These are phyloP conservation scores for Barnettozyma botsteinii DNA, from an alignment of 805 yeast species.

Conservation along the genomic window DNA sequence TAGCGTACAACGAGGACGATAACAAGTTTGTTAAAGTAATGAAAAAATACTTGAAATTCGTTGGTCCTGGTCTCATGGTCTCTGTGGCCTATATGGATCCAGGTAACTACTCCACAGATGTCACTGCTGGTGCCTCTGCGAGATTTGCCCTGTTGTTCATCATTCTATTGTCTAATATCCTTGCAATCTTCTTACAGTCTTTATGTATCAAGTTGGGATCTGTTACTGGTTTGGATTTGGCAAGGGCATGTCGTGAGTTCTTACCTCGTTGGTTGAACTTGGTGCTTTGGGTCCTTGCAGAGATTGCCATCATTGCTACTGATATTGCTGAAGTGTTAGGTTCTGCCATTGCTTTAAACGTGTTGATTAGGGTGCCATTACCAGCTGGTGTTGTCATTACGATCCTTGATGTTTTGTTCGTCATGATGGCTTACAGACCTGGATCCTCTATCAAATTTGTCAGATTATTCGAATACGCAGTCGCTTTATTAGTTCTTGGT, in stretches of 20 bases:
- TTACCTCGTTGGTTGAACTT: constrained; percentile 64
- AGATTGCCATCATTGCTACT: constrained; percentile 84
- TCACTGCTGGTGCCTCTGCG: constrained; percentile 79
- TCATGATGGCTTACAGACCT: constrained; percentile 73
- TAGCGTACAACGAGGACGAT: constrained; percentile 17
- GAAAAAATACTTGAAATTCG: constrained; percentile 55
- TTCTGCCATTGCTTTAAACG: constrained; percentile 80
- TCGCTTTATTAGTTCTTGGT: constrained; percentile 61
- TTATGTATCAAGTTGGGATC: constrained; percentile 83
- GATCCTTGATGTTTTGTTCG: constrained; percentile 72
- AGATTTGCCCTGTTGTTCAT: constrained; percentile 68
- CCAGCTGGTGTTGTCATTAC: constrained; percentile 76
- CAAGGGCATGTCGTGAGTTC: constrained; percentile 73
- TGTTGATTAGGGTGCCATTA: constrained; percentile 68
- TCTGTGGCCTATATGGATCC: constrained; percentile 93
- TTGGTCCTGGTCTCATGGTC: constrained; percentile 87
- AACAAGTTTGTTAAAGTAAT: constrained; percentile 23
- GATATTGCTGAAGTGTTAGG: constrained; percentile 95
- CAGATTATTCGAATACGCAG: constrained; percentile 69
- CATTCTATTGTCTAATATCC: constrained; percentile 68
- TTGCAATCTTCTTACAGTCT: constrained; percentile 79
- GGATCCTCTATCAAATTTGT: constrained; percentile 70
- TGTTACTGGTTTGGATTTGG: constrained; percentile 83
- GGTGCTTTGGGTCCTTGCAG: constrained; percentile 69
- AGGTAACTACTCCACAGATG: constrained; percentile 88